These are phyloP conservation scores for Capsicum baccatum DNA, from an alignment of 257 asterid genomes.

Conservation along the genomic window DNA sequence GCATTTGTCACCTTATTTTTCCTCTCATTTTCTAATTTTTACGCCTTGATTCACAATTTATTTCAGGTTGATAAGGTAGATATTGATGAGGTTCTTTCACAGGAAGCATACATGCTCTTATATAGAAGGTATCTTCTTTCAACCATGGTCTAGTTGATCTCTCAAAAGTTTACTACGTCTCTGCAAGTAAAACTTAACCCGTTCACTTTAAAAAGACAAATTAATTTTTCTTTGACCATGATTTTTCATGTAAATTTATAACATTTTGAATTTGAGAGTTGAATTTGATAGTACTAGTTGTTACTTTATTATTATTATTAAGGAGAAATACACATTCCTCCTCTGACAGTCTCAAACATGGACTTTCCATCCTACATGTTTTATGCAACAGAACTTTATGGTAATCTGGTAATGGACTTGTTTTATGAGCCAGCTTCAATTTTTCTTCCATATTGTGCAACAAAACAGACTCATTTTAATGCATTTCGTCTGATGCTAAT, in stretches of 20 bases:
- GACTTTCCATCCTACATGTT: not conserved
- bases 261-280: not conserved
- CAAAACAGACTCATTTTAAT: not conserved
- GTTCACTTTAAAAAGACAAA: not conserved
- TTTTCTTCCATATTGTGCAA: not conserved
- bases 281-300: not conserved
- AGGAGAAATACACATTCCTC: not conserved
- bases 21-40: constrained; percentile 4
- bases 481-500: not conserved
- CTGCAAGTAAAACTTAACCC: not conserved
- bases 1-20: not conserved
- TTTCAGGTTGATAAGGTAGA: constrained; percentile 67
- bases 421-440: not conserved
- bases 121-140: constrained; percentile 74
- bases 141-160: constrained; percentile 26
- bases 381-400: not conserved
- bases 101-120: constrained; percentile 95
- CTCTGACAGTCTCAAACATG: not conserved
- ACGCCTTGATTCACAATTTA: constrained; percentile 17
- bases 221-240: not conserved
- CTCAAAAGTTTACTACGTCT: not conserved
- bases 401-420: not conserved
- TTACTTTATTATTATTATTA: not conserved
- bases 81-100: constrained; percentile 83
- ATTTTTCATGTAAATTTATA: constrained; percentile 2